Evolutionary conservation across 2,329 filamentous ascomycete species (phyloP).

Genomic region (Cladophialophora yegresii): DNA sequence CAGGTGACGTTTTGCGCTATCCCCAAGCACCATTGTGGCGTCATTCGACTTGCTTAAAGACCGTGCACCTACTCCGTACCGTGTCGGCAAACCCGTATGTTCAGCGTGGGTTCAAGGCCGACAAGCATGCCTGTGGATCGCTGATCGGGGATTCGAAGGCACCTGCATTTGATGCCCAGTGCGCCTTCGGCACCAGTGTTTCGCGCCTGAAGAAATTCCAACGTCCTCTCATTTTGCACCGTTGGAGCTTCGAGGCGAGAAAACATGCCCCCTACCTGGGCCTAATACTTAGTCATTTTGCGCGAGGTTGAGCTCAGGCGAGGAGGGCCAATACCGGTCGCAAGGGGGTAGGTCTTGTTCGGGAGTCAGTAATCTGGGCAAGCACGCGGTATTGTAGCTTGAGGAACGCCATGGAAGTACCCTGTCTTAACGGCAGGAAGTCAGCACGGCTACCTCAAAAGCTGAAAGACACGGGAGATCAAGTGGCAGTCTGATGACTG

Average conservation of each 20-base stretch:
- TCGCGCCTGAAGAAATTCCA: slow-evolving; percentile 5
- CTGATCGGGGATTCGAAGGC: background rate
- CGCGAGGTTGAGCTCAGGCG: background rate
- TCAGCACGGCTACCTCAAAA: slow-evolving; percentile 9
- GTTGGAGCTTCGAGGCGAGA: background rate
- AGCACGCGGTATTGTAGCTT: background rate
- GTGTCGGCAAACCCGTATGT: background rate
- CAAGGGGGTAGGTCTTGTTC: background rate
- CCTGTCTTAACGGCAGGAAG: background rate
- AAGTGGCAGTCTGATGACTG: background rate
- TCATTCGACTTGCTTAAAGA: background rate
- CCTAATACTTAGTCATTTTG: background rate
- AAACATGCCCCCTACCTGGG: background rate
- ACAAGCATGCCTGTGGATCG: background rate
- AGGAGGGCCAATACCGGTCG: background rate
- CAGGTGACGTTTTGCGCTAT: slow-evolving; percentile 4
- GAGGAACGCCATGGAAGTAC: background rate
- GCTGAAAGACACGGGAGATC: background rate
- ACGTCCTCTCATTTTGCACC: slow-evolving; percentile 6
- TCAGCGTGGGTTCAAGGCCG: background rate
- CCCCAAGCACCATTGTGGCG: slow-evolving; percentile 2
- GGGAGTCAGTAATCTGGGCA: background rate
- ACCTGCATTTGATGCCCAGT: slow-evolving; percentile 1
- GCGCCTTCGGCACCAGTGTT: slow-evolving; percentile 9
- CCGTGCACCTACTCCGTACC: too few species aligned